Percentiles rank a stretch among this genome's conserved stretches.
Evolutionary conservation across 768 basidiomycete species (phyloP).

Genomic region (Boletus rubroflammeus): DNA sequence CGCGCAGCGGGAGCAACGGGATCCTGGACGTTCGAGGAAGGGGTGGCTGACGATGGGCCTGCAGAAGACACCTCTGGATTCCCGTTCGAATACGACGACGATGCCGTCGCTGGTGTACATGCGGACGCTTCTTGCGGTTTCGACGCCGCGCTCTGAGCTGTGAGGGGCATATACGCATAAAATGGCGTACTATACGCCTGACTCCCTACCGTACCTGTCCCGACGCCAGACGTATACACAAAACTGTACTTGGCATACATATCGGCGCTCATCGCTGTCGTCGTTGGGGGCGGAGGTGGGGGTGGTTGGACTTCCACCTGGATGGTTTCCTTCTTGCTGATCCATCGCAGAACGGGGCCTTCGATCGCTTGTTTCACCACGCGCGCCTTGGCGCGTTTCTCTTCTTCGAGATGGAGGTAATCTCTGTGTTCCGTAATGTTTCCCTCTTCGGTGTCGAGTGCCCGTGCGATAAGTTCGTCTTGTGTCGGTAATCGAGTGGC

Average conservation of each 20-base stretch:
- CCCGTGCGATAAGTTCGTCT: constrained; percentile 78
- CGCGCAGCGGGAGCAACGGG: not conserved
- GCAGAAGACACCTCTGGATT: not conserved
- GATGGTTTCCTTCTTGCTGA: constrained; percentile 60
- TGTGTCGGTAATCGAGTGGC: constrained; percentile 60
- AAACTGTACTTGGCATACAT: constrained; percentile 16
- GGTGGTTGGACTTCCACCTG: constrained; percentile 36
- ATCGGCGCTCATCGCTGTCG: constrained; percentile 4
- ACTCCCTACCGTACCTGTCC: constrained; percentile 10
- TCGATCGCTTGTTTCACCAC: constrained; percentile 59
- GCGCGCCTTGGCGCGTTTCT: constrained; percentile 64
- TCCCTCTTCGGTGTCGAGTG: constrained; percentile 83
- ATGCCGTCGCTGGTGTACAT: not conserved
- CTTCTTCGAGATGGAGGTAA: constrained; percentile 78
- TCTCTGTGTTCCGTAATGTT: constrained; percentile 76
- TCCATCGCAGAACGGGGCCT: constrained; percentile 69
- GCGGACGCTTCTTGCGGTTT: constrained; percentile 7
- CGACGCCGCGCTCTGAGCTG: constrained; percentile 5
- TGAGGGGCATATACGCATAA: constrained; percentile 22
- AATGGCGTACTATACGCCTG: constrained; percentile 24
- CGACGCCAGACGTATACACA: constrained; percentile 9
- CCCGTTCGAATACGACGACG: not conserved
- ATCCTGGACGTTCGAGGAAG: constrained; percentile 1
- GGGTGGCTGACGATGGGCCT: not conserved
- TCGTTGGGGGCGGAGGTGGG: constrained; percentile 28